Evolutionary conservation across 192 early-diverging fungal genomes (phyloP), one percentile per base, ranked within the genome.

Genomic region (Gaertneriomyces semiglobifer): DNA sequence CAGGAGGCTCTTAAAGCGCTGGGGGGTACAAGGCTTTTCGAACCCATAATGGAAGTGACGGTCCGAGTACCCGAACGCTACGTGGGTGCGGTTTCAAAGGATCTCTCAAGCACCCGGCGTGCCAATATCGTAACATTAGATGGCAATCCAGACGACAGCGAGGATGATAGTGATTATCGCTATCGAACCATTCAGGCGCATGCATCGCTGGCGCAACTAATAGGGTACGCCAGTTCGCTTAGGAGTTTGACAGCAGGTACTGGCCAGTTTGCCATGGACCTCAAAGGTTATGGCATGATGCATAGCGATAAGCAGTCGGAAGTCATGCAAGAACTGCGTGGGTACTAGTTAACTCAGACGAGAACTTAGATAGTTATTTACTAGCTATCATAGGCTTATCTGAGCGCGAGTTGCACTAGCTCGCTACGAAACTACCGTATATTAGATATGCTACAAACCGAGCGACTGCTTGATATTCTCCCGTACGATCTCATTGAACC

Each of bases 201-300:
- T 67, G 44, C 77, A 62, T 93, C 94, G 9, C 74, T 98, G 40
- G 82, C 84, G 47, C 79, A 88, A 1, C 86, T 96, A 88, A 71
- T 94, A 1, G 94, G 93, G 4, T 98, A 98, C 61, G 82, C 92
- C 16, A 87, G 82, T 4, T 74, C 80, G 2, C 70, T 98, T 66
- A 77, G 96, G 40, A 88, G 89, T n/a, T 74, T 95, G 71, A 94
- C 96, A 0, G 91, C 86, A 2, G 96, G 95, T 11, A 86, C 84
- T 4, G 95, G 87, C 8, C 79, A 82, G 12, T 96, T 95, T 63
- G 79, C 86, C 12, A 94, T 98, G 92, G 80, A 84, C 48, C 80
- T 96, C 7, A 74, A 81, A 58, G 91, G 89, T 0, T 96, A 93
- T 78, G 91, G 89, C 4, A 66, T 81, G 6, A 89, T 94, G 88